A percentile compares a stretch with the other conserved stretches of the same genome.
phyloP scores from a whole-genome alignment of 768 basidiomycete genomes.

The Pseudohyphozyma bogoriensis region DNA sequence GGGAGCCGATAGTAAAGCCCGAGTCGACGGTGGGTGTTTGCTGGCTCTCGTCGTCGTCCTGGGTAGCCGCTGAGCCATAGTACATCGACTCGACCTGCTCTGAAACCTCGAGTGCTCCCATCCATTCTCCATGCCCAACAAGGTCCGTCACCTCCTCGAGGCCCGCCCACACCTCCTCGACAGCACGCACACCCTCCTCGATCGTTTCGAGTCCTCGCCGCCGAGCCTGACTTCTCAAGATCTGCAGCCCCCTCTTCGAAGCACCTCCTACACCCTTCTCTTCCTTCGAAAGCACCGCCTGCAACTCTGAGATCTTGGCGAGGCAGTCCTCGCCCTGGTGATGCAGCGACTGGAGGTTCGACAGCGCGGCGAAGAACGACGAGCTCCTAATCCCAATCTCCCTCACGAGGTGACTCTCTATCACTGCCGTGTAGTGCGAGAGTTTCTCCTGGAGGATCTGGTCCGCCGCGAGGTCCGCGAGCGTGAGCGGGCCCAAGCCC shows the following conservation, averaged over 20 bases:
- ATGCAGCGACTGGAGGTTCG: constrained; percentile 86
- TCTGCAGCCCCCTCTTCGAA: constrained; percentile 66
- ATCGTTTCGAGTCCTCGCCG: constrained; percentile 51
- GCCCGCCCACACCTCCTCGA: constrained; percentile 54
- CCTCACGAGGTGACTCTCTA: constrained; percentile 86
- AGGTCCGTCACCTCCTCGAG: constrained; percentile 66
- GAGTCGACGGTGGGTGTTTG: background rate
- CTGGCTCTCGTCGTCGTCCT: background rate
- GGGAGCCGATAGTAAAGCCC: background rate
- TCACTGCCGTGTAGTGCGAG: constrained; percentile 80
- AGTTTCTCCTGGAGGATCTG: constrained; percentile 76
- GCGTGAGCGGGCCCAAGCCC: constrained; percentile 16
- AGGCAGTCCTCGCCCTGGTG: constrained; percentile 78
- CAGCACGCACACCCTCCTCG: constrained; percentile 43
- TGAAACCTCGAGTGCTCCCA: constrained; percentile 65
- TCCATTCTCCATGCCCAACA: constrained; percentile 80
- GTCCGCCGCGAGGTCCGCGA: constrained; percentile 31
- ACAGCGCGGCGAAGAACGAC: constrained; percentile 90
- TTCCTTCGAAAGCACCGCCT: constrained; percentile 59
- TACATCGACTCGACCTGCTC: constrained; percentile 50
- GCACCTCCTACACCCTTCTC: constrained; percentile 40
- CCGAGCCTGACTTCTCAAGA: constrained; percentile 49
- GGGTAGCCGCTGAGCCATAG: background rate
- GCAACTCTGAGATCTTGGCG: constrained; percentile 60
- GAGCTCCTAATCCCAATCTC: constrained; percentile 84